phyloP scores from a whole-genome alignment of 2,329 filamentous ascomycete species.

The Aspergillus japonicus region DNA sequence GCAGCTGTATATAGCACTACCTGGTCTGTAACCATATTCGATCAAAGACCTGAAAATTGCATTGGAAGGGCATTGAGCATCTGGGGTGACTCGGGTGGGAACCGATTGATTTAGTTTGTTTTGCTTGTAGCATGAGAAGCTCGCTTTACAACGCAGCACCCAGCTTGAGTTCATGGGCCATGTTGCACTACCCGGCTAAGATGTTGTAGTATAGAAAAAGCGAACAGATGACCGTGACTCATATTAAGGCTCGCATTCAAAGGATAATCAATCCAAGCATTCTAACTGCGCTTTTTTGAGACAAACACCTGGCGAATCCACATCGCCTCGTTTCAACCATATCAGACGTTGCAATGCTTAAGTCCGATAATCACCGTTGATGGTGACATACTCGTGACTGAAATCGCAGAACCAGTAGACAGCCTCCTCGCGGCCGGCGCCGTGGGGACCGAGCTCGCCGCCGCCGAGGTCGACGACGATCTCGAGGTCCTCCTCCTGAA shows the following conservation, averaged over 20 bases:
- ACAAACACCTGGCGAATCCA: too few species aligned
- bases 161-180: too few species aligned
- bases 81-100: background rate
- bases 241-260: too few species aligned
- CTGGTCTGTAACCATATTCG: conserved; percentile 39
- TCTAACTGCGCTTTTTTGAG: too few species aligned
- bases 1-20: conserved; percentile 29
- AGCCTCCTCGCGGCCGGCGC: conserved; percentile 51
- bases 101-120: background rate
- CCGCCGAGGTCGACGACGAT: conserved; percentile 61
- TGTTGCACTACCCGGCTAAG: too few species aligned
- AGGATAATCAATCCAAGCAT: too few species aligned
- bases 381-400: conserved; percentile 68
- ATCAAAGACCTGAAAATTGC: conserved; percentile 28
- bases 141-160: too few species aligned
- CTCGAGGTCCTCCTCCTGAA: conserved; percentile 63
- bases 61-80: conserved; percentile 20
- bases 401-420: conserved; percentile 68
- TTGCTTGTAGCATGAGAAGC: background rate
- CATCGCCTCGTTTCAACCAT: too few species aligned
- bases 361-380: conserved; percentile 67
- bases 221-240: too few species aligned
- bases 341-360: conserved; percentile 27
- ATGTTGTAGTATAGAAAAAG: too few species aligned
- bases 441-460: conserved; percentile 42